Conservation (phyloP, 2,329 filamentous ascomycete species). For the Colletotrichum theobromicola region DNA sequence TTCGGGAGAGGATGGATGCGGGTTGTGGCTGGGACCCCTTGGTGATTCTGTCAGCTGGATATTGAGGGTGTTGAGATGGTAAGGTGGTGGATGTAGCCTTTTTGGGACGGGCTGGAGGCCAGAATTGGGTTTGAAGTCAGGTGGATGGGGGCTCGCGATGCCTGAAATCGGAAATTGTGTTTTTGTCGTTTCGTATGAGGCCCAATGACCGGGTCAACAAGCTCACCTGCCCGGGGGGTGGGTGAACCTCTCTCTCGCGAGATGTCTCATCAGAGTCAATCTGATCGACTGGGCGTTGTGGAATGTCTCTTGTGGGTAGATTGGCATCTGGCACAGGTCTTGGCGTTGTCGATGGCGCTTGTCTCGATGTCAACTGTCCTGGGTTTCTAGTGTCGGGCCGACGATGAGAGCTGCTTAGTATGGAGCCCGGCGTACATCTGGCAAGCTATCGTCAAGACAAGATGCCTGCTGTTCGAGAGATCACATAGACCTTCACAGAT, state of each 20-base stretch:
- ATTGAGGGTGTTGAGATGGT: too few relatives aligned
- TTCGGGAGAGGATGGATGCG: background rate
- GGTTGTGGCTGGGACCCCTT: background rate
- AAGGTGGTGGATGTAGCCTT: too few relatives aligned
- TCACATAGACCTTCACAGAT: background rate
- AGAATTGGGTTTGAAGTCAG: background rate
- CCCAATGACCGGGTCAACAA: background rate
- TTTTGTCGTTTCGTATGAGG: background rate
- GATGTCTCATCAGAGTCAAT: background rate
- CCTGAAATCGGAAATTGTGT: background rate
- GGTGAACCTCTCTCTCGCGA: background rate
- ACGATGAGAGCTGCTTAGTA: background rate
- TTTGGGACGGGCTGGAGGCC: background rate
- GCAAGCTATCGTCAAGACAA: background rate
- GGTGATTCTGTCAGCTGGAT: background rate
- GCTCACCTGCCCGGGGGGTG: background rate
- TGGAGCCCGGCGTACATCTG: background rate
- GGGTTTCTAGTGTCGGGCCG: background rate
- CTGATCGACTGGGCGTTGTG: background rate
- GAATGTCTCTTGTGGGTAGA: background rate
- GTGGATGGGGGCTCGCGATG: background rate
- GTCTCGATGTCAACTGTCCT: background rate
- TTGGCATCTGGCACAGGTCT: background rate
- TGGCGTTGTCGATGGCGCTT: background rate
- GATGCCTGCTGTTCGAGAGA: fast-evolving